Base-by-base conservation (phyloP, 495 filamentous ascomycete genomes). In the Penicillium pancosmium region DNA sequence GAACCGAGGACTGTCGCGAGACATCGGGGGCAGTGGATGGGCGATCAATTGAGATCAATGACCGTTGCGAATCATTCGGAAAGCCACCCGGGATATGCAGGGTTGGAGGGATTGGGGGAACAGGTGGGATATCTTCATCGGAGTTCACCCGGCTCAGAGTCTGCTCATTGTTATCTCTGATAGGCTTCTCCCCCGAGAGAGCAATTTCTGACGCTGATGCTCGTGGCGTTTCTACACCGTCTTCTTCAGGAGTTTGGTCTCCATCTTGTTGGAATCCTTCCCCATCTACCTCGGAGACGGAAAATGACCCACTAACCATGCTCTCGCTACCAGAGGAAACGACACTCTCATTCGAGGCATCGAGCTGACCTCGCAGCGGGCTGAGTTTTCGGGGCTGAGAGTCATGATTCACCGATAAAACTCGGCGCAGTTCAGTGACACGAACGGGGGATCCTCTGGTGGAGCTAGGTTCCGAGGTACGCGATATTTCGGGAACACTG, bases 391-490 rank as follows among this genome's bases (percentile, higher is more conserved):
- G 71, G n/a, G 50, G 40, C 8, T 71, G 63, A 8, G 66, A 64
- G 10, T 75, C 75, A 58, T 70, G 73, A 60, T 64, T 72, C 25
- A 76, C 86, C 3, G 84, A 86, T 15, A 91, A 80, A 21, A 87
- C 88, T 50, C 85, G 84, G 70, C 92, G 93, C 58, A 97, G 79
- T 64, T 96, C 91, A 55, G 92, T 91, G n/a, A 96, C 87, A 36
- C 89, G 87, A n/a, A 92, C 85, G 11, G 91, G 85, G 16, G 84
- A 87, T 27, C 82, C 86, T 56, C 84, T 72, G 66, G 76, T 85
- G 31, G 86, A 86, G 50, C 79, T 80, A 60, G 78, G 82, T 31
- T 77, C 73, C 16, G 79, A 78, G 16, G 81, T 77, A 27, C 76
- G 78, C 0, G 87, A 85, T 3, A 66, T 71, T 23, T 81, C 80